Base-by-base conservation (phyloP, 495 filamentous ascomycete genomes). In the Oleoguttula mirabilis region DNA sequence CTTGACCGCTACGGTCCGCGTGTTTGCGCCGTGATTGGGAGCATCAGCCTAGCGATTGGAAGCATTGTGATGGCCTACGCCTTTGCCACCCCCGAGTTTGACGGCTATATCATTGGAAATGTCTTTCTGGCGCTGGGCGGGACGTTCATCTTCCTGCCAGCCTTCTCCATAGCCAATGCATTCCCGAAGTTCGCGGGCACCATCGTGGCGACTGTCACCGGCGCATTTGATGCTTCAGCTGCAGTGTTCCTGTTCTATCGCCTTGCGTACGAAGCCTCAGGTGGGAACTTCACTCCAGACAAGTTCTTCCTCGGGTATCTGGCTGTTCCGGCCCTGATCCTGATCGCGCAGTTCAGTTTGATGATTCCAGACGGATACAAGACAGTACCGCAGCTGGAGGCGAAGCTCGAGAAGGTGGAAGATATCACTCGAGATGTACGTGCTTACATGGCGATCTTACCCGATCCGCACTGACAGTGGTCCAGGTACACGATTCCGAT, bases 101-200 rank as follows among this genome's bases (percentile, higher is more conserved):
- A 90, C 60, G 81, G 67, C 10, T 84, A 88, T 56, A 76, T 86
- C 4, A 66, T 74, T 7, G 84, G 83, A 10, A 94, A 93, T 55
- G 65, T 90, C 6, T 75, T 88, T 38, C 66, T 94, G 6, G 82
- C 85, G 0, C 63, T 94, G 7, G 87, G 85, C 17, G 87, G 87
- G 0, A 85, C 87, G 0, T 94, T 93, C 55, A 73, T 87, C 17
- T 94, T 88, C 64, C 93, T 94, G 41, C 76, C 82, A 8, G 85
- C 80, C 2, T 94, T 94, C 63, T 86, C 94, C 47, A 71, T 94
- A 10, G 85, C 82, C 22, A 94, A 94, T 54, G 77, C 86, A 10
- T 94, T 94, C 54, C 86, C 86, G 1, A 68, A 70, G 14, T 75
- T 79, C 47, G 88, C 84, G 0, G 87, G 87, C 3, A 61, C 88